phyloP scores from a whole-genome alignment of 305 asterid genomes.

The Solanum hybrid region DNA sequence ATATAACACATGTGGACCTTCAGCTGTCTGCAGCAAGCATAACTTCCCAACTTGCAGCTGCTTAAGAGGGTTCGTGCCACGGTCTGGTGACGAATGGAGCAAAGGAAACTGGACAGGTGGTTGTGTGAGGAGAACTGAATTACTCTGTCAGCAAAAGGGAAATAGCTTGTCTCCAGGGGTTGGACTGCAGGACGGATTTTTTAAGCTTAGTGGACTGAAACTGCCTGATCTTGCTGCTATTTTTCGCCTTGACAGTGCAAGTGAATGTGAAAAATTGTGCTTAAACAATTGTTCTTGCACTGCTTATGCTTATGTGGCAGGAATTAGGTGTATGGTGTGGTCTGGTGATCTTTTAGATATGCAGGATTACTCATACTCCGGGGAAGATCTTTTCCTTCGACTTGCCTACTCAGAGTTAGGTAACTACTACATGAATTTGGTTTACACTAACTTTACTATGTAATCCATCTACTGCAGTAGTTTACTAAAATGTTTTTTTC shows the following conservation, averaged over 20 bases:
- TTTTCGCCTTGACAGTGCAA: constrained; percentile 7
- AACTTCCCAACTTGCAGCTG: constrained; percentile 24
- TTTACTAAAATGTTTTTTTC: not conserved
- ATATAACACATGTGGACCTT: constrained; percentile 28
- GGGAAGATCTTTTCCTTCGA: constrained; percentile 22
- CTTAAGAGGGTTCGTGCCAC: constrained; percentile 25
- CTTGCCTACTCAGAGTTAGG: constrained; percentile 22
- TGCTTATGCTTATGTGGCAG: constrained; percentile 28
- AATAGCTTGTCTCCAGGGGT: not conserved
- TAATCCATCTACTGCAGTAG: not conserved
- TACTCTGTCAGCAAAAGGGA: constrained; percentile 11
- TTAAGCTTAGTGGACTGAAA: constrained; percentile 18
- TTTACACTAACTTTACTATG: not conserved
- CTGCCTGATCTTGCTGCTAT: constrained; percentile 21
- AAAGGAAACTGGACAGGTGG: constrained; percentile 31
- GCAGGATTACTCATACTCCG: constrained; percentile 12
- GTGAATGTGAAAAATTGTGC: constrained; percentile 25
- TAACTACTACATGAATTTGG: not conserved
- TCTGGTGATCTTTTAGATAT: constrained; percentile 24
- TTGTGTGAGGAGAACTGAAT: constrained; percentile 17
- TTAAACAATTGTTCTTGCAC: constrained; percentile 29
- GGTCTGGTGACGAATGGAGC: constrained; percentile 19
- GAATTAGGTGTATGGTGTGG: constrained; percentile 30
- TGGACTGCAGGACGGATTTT: constrained; percentile 12
- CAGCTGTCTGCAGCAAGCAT: constrained; percentile 16